Conservation (phyloP, 768 basidiomycete species). For the Tylopilus sp. region DNA sequence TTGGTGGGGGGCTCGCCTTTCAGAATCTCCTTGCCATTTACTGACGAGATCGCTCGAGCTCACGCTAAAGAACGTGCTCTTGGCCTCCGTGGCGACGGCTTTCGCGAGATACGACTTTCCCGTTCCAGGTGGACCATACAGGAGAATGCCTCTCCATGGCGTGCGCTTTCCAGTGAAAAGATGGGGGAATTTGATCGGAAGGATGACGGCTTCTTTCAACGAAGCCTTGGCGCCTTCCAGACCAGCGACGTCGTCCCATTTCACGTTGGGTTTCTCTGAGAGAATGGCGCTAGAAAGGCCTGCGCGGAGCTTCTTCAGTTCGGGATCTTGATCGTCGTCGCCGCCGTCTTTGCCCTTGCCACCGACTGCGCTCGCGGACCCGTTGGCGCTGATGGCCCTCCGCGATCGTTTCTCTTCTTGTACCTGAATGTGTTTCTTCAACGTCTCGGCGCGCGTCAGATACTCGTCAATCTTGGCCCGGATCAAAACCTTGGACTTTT, state of each 20-base stretch:
- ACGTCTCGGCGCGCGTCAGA: slow-evolving; percentile 82
- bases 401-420: slow-evolving; percentile 56
- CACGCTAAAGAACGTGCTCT: slow-evolving; percentile 98
- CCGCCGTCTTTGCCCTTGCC: slow-evolving; percentile 47
- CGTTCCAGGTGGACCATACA: slow-evolving; percentile 97
- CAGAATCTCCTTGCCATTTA: slow-evolving; percentile 99
- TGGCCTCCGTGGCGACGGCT: slow-evolving; percentile 98
- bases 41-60: slow-evolving; percentile 94
- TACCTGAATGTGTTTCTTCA: slow-evolving; percentile 76
- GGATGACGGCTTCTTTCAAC: slow-evolving; percentile 95
- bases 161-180: slow-evolving; percentile 98
- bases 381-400: slow-evolving; percentile 49
- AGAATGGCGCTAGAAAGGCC: slow-evolving; percentile 86
- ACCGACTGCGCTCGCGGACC: slow-evolving; percentile 37
- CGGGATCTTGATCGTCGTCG: slow-evolving; percentile 79
- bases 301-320: slow-evolving; percentile 94
- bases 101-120: slow-evolving; percentile 97
- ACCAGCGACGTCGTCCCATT: slow-evolving; percentile 99
- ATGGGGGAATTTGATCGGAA: slow-evolving; percentile 99
- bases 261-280: slow-evolving; percentile 90
- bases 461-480: slow-evolving; percentile 89
- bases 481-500: slow-evolving; percentile 84
- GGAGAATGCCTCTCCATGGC: slow-evolving; percentile 92
- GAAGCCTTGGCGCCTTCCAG: slow-evolving; percentile 93
- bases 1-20: slow-evolving; percentile 57